Conservation (phyloP, 345 rosid species). For the Durio zibethinus region DNA sequence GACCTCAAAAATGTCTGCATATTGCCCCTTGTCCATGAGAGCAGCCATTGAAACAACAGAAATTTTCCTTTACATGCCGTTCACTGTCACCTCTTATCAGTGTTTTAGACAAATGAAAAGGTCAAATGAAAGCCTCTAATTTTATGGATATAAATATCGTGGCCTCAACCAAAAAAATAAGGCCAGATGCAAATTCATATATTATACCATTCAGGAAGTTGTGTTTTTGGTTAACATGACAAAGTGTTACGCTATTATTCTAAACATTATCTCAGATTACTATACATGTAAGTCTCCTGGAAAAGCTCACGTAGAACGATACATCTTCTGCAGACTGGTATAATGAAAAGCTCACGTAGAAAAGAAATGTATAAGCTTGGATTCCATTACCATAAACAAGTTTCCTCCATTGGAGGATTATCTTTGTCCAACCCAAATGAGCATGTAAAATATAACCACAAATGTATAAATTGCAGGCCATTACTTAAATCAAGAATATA, state of each 20-base stretch:
- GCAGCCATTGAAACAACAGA: too few species aligned
- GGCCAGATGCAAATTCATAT: too few species aligned
- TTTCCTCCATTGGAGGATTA: not conserved
- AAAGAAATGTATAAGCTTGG: not conserved
- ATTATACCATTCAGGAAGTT: not conserved
- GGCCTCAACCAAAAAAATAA: too few species aligned
- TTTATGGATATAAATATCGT: too few species aligned
- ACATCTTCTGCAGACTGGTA: not conserved
- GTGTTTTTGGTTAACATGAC: not conserved
- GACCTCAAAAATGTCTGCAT: too few species aligned
- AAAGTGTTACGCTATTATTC: too few species aligned
- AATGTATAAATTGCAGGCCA: not conserved
- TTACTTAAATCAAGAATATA: not conserved
- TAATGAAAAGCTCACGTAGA: too few species aligned
- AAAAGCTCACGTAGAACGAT: not conserved
- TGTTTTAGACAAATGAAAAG: too few species aligned
- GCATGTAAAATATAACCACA: not conserved
- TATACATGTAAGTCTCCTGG: not conserved
- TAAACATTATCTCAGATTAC: not conserved
- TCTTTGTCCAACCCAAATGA: constrained; percentile 4
- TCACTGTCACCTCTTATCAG: too few species aligned
- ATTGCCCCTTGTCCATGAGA: too few species aligned
- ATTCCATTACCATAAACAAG: not conserved
- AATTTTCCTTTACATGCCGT: too few species aligned
- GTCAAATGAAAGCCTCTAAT: too few species aligned